Conservation (phyloP, 192 early-diverging fungal species). For the Entomortierella parvispora region DNA sequence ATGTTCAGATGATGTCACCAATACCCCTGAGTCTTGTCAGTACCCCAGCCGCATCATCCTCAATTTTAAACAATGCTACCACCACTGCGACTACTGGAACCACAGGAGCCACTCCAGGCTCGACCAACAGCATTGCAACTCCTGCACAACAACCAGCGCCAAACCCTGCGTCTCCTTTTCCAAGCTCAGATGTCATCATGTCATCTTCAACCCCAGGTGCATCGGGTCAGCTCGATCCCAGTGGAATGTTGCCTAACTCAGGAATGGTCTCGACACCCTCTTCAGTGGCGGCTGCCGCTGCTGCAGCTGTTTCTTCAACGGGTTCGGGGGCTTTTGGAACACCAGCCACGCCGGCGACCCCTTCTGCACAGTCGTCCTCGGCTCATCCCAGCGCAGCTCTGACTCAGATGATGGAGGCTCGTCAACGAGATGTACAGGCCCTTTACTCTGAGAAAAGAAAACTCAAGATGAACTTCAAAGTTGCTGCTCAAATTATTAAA, state of each 20-base stretch:
- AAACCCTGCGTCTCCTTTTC: conserved; percentile 13
- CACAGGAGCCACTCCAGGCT: background rate
- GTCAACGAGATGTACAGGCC: conserved; percentile 28
- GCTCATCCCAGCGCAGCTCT: conserved; percentile 5
- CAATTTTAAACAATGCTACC: background rate
- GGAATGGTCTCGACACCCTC: background rate
- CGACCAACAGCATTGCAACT: background rate
- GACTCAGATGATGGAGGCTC: conserved; percentile 43
- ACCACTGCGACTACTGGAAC: background rate
- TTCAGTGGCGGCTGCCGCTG: background rate
- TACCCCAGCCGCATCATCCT: conserved; percentile 11
- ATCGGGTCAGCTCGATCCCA: background rate
- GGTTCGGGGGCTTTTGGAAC: background rate
- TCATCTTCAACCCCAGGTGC: conserved; percentile 16
- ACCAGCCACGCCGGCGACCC: conserved; percentile 25
- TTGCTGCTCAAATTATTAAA: conserved; percentile 35
- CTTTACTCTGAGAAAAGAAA: conserved; percentile 24
- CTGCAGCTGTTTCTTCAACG: background rate
- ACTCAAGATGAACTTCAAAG: conserved; percentile 17
- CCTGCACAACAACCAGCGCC: background rate
- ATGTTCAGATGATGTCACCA: conserved; percentile 34
- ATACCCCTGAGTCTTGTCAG: conserved; percentile 22
- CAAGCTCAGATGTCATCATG: conserved; percentile 27
- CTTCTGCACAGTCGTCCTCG: conserved; percentile 11
- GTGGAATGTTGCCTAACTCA: no score